A percentile compares a stretch with the other conserved stretches of the same genome.
phyloP scores from a whole-genome alignment of 1,284 basidiomycete species.

The Rhodofomes roseus region DNA sequence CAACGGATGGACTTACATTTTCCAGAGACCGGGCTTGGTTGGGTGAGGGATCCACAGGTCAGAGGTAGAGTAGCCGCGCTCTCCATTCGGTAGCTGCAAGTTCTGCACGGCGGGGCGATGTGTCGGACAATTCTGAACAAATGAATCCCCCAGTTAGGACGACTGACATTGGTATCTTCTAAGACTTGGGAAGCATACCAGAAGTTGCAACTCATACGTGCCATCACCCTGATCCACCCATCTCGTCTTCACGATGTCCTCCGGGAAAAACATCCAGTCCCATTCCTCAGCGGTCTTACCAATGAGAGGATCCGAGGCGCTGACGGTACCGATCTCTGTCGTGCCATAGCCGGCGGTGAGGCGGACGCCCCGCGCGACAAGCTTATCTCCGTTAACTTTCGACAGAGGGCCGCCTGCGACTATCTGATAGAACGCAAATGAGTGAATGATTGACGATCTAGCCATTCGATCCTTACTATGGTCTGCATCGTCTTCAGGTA shows the following conservation, averaged over 20 bases:
- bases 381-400: slow-evolving; percentile 22
- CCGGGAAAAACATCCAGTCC: slow-evolving; percentile 26
- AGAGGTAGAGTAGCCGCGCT: slow-evolving; percentile 25
- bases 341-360: slow-evolving; percentile 20
- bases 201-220: slow-evolving; percentile 29
- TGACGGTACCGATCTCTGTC: slow-evolving; percentile 15
- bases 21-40: slow-evolving; percentile 35
- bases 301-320: not conserved
- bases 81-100: slow-evolving; percentile 11
- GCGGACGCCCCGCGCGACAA: slow-evolving; percentile 21
- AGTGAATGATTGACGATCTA: not conserved
- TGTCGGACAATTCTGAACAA: slow-evolving; percentile 18
- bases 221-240: slow-evolving; percentile 29
- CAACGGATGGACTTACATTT: slow-evolving; percentile 26
- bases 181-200: slow-evolving; percentile 24
- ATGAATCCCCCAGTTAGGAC: not conserved
- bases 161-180: too few species aligned
- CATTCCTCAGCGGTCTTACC: slow-evolving; percentile 21
- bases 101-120: slow-evolving; percentile 25
- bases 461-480: slow-evolving; percentile 8
- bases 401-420: slow-evolving; percentile 29
- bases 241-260: slow-evolving; percentile 14
- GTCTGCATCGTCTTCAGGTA: slow-evolving; percentile 12
- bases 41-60: slow-evolving; percentile 42
- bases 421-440: not conserved